These are phyloP conservation scores for Russula vinacea DNA, from an alignment of 768 basidiomycete species.

Conservation along the genomic window DNA sequence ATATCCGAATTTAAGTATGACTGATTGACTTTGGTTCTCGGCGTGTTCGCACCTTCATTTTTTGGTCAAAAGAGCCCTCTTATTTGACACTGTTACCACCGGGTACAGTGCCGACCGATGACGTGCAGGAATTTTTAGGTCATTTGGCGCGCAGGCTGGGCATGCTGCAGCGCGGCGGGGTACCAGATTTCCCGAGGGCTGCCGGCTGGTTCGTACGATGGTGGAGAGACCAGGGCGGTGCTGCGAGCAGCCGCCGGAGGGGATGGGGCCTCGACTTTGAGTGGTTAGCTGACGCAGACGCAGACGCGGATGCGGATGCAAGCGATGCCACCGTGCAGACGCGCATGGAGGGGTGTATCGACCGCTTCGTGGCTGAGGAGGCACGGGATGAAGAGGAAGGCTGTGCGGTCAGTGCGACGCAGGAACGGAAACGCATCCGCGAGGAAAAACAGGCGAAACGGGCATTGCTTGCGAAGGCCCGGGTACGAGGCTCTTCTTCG, in stretches of 20 bases:
- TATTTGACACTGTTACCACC: conserved; percentile 63
- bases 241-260: conserved; percentile 37
- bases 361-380: conserved; percentile 45
- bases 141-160: conserved; percentile 70
- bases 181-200: conserved; percentile 65
- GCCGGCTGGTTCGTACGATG: conserved; percentile 79
- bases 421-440: conserved; percentile 58
- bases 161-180: conserved; percentile 78
- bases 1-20: background rate
- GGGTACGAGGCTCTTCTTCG: conserved; percentile 20
- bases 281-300: conserved; percentile 43
- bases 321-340: conserved; percentile 46
- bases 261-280: conserved; percentile 89
- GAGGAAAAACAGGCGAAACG: conserved; percentile 43
- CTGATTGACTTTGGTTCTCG: background rate
- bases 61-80: conserved; percentile 52
- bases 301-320: conserved; percentile 28
- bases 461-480: conserved; percentile 37
- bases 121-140: conserved; percentile 64
- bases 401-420: conserved; percentile 62
- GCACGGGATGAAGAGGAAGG: conserved; percentile 53
- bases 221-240: conserved; percentile 78
- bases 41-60: background rate
- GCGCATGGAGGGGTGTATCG: conserved; percentile 72
- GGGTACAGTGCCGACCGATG: conserved; percentile 53